A percentile compares a stretch with the other conserved stretches of the same genome.
phyloP scores from a whole-genome alignment of 2,329 filamentous ascomycete species.

The Diplocarpon mali region DNA sequence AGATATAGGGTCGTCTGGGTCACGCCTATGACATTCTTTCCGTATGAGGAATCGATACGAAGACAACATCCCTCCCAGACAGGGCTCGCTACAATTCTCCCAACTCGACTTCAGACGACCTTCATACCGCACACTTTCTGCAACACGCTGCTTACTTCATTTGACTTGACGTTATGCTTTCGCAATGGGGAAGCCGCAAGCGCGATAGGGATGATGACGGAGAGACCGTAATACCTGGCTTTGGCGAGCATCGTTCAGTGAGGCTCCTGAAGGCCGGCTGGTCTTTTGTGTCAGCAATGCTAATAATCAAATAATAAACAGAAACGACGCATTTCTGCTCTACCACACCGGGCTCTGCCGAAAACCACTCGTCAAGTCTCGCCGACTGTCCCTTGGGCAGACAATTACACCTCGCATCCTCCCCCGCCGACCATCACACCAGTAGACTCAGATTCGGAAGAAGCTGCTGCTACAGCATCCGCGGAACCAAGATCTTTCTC shows the following conservation, averaged over 20 bases:
- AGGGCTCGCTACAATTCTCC: slow-evolving; percentile 9
- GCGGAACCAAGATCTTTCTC: slow-evolving; percentile 21
- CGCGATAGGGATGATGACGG: slow-evolving; percentile 24
- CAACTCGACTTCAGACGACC: slow-evolving; percentile 9
- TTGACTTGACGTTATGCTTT: slow-evolving; percentile 14
- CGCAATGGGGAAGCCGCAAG: slow-evolving; percentile 18
- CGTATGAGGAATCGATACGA: slow-evolving; percentile 6
- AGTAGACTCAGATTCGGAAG: slow-evolving; percentile 24
- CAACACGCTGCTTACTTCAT: not conserved
- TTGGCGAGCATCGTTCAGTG: slow-evolving; percentile 26
- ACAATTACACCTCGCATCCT: slow-evolving; percentile 17
- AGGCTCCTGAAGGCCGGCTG: slow-evolving; percentile 3
- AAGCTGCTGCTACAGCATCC: slow-evolving; percentile 13
- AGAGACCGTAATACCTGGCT: slow-evolving; percentile 18
- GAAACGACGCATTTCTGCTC: slow-evolving; percentile 25
- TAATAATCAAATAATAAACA: slow-evolving; percentile 10
- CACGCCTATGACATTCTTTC: not conserved
- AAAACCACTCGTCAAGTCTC: slow-evolving; percentile 14
- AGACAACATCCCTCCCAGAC: not conserved
- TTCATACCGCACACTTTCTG: slow-evolving; percentile 2
- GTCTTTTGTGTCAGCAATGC: not conserved
- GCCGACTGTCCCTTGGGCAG: slow-evolving; percentile 13
- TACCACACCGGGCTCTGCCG: slow-evolving; percentile 23
- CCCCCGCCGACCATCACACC: slow-evolving; percentile 26
- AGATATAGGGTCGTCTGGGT: slow-evolving; percentile 14